Base-by-base conservation (phyloP, 2,329 filamentous ascomycete genomes). In the Phialemonium atrogriseum region DNA sequence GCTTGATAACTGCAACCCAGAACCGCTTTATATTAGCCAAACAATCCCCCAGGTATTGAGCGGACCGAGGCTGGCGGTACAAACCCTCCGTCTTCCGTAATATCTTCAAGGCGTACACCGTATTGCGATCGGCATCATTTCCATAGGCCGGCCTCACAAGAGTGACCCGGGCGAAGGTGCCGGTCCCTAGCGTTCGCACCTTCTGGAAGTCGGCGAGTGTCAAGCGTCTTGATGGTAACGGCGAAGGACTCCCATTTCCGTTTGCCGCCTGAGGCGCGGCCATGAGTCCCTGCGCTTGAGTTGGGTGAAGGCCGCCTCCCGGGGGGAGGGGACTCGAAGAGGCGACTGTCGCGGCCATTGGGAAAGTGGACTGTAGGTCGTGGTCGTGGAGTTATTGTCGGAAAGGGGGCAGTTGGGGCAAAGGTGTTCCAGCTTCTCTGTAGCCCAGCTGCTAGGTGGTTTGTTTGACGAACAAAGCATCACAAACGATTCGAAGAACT, bases 51-150 rank as follows among this genome's bases (percentile, higher is more conserved):
- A n/a, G n/a, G n/a, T n/a, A n/a, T n/a, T n/a, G n/a, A n/a, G n/a
- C n/a, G n/a, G n/a, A n/a, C n/a, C n/a, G n/a, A n/a, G n/a, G n/a
- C n/a, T n/a, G n/a, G n/a, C n/a, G n/a, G n/a, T n/a, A n/a, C 52
- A 16, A 30, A 56, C 56, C 61, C 48, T 80, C 70, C 33, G 73
- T 68, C 51, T 80, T 80, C 40, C 82, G 76, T 42, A 89, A 58
- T 34, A 87, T 85, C 67, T 89, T 89, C 48, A 89, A 68, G 27
- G 83, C 83, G 56, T 80, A 88, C n/a, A 88, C 80, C 45, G 77
- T 72, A 49, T 70, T 66, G 39, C 65, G 62, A 46, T 80, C 73
- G 22, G 61, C 62, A 14, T 69, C 52, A 32, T 41, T 51, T 33
- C 61, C 55, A 32, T 62, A 66, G 24, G 72, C 68, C 22, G 84